Conservation (phyloP, 176 grass and related monocot genomes). For the Rhipidocladum racemiflorum region DNA sequence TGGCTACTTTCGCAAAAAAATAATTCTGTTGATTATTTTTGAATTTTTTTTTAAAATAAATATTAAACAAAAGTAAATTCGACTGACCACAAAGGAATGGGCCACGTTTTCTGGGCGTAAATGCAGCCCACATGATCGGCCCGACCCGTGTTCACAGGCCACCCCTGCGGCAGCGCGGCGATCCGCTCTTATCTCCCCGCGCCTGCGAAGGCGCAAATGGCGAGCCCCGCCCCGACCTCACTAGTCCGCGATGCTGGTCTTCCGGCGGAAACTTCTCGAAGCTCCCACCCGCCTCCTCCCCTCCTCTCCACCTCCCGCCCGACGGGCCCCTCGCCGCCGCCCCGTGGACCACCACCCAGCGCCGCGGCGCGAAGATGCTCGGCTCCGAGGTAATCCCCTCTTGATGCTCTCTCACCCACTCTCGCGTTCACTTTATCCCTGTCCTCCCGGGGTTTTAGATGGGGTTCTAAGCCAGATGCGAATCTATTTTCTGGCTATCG, state of each 20-base stretch:
- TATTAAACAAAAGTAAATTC: no score
- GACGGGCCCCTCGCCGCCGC: not conserved
- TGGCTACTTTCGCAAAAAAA: no score
- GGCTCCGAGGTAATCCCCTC: constrained; percentile 52
- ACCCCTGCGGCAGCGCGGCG: not conserved
- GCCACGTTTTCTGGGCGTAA: not conserved
- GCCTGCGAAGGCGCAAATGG: not conserved
- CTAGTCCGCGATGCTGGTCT: constrained; percentile 52
- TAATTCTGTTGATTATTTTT: no score
- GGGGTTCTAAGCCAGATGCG: not conserved
- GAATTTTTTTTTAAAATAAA: no score
- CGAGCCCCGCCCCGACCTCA: not conserved
- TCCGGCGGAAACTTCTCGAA: constrained; percentile 39
- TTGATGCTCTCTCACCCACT: not conserved
- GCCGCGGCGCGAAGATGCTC: constrained; percentile 70
- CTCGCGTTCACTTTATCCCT: not conserved
- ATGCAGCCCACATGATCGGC: not conserved
- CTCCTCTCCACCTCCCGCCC: not conserved
- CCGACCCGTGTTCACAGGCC: not conserved
- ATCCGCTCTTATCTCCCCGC: not conserved
- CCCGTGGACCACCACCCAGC: constrained; percentile 31
- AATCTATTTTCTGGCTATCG: not conserved
- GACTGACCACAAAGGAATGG: not conserved
- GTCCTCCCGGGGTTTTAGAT: constrained; percentile 13
- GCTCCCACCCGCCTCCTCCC: constrained; percentile 34